Evolutionary conservation across 352 stramenopile genomes (phyloP), one percentile per base, ranked within the genome.

Genomic region (Aphanomyces euteiches): DNA sequence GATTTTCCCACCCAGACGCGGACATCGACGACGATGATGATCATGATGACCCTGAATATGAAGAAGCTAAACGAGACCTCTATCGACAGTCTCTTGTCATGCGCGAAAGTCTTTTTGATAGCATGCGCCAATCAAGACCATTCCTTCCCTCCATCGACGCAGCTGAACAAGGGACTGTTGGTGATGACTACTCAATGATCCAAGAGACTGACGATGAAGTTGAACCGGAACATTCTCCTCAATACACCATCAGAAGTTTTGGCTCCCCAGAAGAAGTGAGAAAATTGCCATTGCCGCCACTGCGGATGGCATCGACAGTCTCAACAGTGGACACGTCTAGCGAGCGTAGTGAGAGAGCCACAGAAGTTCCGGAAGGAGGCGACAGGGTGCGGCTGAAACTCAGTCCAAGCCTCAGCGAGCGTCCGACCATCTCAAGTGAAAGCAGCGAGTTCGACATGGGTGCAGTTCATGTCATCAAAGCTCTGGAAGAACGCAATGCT

Each of bases 161-260:
- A 36, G 43, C 7, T 13, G 43, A 34, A 34, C 19, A 36, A 4
- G 13, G 53, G 21, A 34, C 12, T 21, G 19, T 13, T n/a, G 37
- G 47, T n/a, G 34, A 45, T 19, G 37, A 56, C 41, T 50, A 28
- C 7, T 47, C 21, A 10, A 34, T 15, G 15, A 70, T 70, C 21
- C 43, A 70, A 47, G 64, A 70, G 34, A 21, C 36, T 8, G 64
- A 70, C 8, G 64, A 70, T 36, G 64, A 70, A 38, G 38, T 28
- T 12, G n/a, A 19, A 21, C 28, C 47, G 21, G 37, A 50, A 50
- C 85, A 84, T 56, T 79, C 83, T 43, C 88, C 82, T 58, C 74
- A 92, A 56, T 94, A 84, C 63, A 87, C 89, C 69, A 88, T 90
- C 74, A 84, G 92, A 74, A 83, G 92, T n/a, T 82, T 81, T 15